These are phyloP conservation scores for Ophiocytium majus DNA, from an alignment of 352 stramenopile genomes.

Conservation along the genomic window DNA sequence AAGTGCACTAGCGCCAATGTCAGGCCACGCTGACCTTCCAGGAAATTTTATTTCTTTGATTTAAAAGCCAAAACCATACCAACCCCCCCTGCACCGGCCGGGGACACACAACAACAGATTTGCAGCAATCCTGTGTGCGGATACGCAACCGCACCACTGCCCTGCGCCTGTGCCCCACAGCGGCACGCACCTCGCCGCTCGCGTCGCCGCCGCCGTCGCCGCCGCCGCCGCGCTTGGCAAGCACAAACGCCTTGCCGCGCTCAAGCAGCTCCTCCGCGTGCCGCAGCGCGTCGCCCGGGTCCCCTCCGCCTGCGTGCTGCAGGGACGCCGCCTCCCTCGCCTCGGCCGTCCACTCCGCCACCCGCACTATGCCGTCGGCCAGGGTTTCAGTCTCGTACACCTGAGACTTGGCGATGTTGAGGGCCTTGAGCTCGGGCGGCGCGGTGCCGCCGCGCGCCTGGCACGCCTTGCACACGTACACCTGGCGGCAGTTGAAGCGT, in stretches of 20 bases:
- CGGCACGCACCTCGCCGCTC: not conserved
- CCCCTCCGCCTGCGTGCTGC: not conserved
- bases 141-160: too few species aligned
- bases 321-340: not conserved
- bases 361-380: not conserved
- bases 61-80: too few species aligned
- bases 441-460: not conserved
- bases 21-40: too few species aligned
- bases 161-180: too few species aligned
- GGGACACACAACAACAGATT: too few species aligned
- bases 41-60: too few species aligned
- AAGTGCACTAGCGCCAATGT: too few species aligned
- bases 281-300: not conserved
- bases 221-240: not conserved
- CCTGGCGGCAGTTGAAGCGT: too few species aligned
- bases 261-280: not conserved
- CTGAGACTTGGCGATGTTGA: constrained; percentile 5
- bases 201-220: too few species aligned
- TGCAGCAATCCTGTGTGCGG: too few species aligned
- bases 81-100: too few species aligned
- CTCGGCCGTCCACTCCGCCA: not conserved
- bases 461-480: constrained; percentile 13
- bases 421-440: not conserved
- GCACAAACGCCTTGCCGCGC: not conserved
- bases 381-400: not conserved